Evolutionary conservation across 331 rosid genomes (phyloP).

Genomic region (Quercus phellos): DNA sequence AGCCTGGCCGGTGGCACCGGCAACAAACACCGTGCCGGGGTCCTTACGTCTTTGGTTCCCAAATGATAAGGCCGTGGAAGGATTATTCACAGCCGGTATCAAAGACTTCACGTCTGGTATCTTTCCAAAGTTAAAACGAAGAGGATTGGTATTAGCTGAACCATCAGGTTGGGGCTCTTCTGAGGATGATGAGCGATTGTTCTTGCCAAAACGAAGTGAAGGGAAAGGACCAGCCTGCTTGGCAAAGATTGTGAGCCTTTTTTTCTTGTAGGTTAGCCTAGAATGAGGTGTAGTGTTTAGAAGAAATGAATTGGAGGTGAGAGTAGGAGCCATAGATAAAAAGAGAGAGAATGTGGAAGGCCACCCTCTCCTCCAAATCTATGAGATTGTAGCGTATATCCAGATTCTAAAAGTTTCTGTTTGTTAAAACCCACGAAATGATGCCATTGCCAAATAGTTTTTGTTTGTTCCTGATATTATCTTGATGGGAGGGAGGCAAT

Average conservation of each 20-base stretch:
- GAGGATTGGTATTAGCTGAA: slow-evolving; percentile 42
- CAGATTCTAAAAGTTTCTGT: background rate
- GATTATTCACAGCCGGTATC: slow-evolving; percentile 45
- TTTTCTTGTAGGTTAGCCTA: slow-evolving; percentile 29
- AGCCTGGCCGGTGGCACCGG: slow-evolving; percentile 83
- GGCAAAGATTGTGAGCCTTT: slow-evolving; percentile 43
- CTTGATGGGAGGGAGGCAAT: slow-evolving; percentile 21
- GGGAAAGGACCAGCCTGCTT: slow-evolving; percentile 49
- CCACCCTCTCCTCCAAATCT: slow-evolving; percentile 15
- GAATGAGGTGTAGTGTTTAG: slow-evolving; percentile 45
- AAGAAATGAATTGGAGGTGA: slow-evolving; percentile 63
- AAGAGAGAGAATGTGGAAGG: slow-evolving; percentile 11
- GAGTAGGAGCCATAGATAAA: slow-evolving; percentile 65
- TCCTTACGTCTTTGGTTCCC: slow-evolving; percentile 72
- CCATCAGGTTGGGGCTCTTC: slow-evolving; percentile 25
- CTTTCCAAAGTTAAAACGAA: slow-evolving; percentile 62
- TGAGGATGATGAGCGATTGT: slow-evolving; percentile 29
- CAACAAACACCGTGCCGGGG: slow-evolving; percentile 72
- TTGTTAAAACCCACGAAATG: background rate
- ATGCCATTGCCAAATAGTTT: background rate
- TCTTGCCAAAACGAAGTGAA: slow-evolving; percentile 55
- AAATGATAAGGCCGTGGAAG: slow-evolving; percentile 57
- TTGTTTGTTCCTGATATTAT: slow-evolving; percentile 21
- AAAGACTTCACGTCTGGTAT: slow-evolving; percentile 59
- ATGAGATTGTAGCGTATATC: background rate